Conservation (phyloP, 2,329 filamentous ascomycete genomes). For the Pleoardoris graminearum region DNA sequence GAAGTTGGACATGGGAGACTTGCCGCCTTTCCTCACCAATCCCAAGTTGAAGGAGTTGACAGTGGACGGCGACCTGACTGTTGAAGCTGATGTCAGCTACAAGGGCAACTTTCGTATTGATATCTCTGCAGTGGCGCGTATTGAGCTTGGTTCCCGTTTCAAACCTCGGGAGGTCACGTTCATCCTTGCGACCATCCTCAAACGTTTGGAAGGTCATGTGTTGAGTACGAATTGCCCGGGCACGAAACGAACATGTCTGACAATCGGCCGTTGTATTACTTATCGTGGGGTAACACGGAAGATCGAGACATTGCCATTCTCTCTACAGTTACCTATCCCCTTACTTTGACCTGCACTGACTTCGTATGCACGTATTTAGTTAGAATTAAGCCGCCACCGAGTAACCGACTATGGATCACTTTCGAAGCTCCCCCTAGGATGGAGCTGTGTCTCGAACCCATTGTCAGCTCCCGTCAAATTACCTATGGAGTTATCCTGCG, state of each 20-base stretch:
- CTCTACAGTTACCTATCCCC: neutral
- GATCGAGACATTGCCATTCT: neutral
- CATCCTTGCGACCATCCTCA: constrained; percentile 81
- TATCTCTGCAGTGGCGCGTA: constrained; percentile 87
- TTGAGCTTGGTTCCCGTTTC: constrained; percentile 86
- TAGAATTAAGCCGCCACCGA: constrained; percentile 91
- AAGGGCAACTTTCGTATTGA: constrained; percentile 87
- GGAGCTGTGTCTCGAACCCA: constrained; percentile 91
- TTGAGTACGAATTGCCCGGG: constrained; percentile 49
- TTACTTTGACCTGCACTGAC: neutral
- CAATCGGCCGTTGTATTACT: neutral
- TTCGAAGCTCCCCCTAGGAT: constrained; percentile 95
- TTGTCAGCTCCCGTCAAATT: constrained; percentile 92
- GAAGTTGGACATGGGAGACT: constrained; percentile 82
- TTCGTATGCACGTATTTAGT: constrained; percentile 43
- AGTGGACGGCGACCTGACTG: constrained; percentile 84
- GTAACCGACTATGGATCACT: constrained; percentile 93
- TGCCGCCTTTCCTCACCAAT: constrained; percentile 86
- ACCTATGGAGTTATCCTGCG: constrained; percentile 90
- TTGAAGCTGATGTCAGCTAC: constrained; percentile 87
- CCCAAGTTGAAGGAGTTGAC: constrained; percentile 85
- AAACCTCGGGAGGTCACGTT: constrained; percentile 89
- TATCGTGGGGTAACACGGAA: neutral
- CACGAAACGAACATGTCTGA: neutral
- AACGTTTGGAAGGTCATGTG: constrained; percentile 81